Base-by-base conservation (phyloP, 495 filamentous ascomycete species). In the Xanthoparmelia taractica region DNA sequence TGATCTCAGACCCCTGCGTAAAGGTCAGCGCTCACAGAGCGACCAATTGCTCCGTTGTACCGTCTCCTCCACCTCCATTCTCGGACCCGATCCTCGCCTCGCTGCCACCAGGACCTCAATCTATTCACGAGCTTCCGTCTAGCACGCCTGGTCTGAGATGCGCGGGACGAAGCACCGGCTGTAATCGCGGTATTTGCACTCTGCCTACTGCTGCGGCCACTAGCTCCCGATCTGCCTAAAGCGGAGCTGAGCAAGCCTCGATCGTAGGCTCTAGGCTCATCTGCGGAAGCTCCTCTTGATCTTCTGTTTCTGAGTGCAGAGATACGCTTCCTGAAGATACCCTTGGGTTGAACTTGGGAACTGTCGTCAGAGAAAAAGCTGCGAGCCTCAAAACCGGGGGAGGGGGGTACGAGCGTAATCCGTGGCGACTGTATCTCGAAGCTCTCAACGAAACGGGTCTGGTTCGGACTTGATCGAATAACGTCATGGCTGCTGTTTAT, bases 301-400 rank as follows among this genome's bases (percentile, higher is more conserved):
- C 60, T 61, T 15, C 60, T 60, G 12, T 65, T 62, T 57, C 58
- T 69, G 29, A 71, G 59, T 25, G 68, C 60, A n/a, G 69, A 69
- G 15, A 72, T 37, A 27, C 69, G 63, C 60, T 66, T 71, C 55
- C 70, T 65, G 5, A 72, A 61, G 60, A 62, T 69, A 1, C 66
- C 60, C 52, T 62, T 67, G 6, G 43, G 64, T 31, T 31, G 34
- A 33, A 58, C 58, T 41, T 70, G 69, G 2, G 70, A 72, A 65
- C 70, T 72, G 36, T 70, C 69, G 56, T 72, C 70, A 13, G 70
- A 71, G 29, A 72, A 72, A 43, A 71, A 72, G 60, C 70, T 72
- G 18, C 65, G 69, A 25, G 63, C 64, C 60, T 71, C 70, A 34
- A 66, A 63, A 27, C 58, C 63, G n/a, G 68, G 66, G 18, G 66